Conservation (phyloP, 2,329 filamentous ascomycete genomes). For the Incumbomyces lentus region DNA sequence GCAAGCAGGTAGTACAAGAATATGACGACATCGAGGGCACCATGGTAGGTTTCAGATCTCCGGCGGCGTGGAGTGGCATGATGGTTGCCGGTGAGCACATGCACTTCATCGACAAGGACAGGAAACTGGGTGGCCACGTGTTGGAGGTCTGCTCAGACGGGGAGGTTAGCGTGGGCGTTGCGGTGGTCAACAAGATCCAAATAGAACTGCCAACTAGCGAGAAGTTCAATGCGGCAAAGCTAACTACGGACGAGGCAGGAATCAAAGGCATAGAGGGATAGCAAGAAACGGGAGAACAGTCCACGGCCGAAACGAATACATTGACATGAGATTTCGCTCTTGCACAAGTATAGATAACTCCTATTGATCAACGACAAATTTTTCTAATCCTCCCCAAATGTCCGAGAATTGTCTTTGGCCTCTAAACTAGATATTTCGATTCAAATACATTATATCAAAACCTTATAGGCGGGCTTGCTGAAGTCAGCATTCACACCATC, state of each 20-base stretch:
- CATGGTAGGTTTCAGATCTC: conserved; percentile 35
- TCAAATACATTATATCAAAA: too few species aligned
- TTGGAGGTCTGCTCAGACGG: conserved; percentile 27
- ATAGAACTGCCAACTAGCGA: conserved; percentile 30
- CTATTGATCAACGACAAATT: too few species aligned
- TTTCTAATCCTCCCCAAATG: too few species aligned
- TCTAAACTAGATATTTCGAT: too few species aligned
- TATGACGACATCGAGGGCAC: conserved; percentile 30
- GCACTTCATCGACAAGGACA: conserved; percentile 31
- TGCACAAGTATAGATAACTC: too few species aligned
- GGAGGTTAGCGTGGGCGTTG: conserved; percentile 27
- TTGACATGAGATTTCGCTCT: too few species aligned
- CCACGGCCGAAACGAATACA: too few species aligned
- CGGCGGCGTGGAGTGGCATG: conserved; percentile 31
- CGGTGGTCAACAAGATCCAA: conserved; percentile 29
- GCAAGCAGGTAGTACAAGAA: conserved; percentile 30
- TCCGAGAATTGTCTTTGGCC: too few species aligned
- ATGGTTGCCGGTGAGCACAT: conserved; percentile 34
- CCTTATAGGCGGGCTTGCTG: too few species aligned
- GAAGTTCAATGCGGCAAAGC: conserved; percentile 29
- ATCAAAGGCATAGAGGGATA: conserved; percentile 30
- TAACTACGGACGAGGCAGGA: conserved; percentile 26
- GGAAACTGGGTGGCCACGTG: conserved; percentile 32
- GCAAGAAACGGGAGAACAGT: neutral
- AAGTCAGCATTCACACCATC: neutral